phyloP scores from a whole-genome alignment of 2,329 filamentous ascomycete genomes.

The Hymenoscyphus repandus region DNA sequence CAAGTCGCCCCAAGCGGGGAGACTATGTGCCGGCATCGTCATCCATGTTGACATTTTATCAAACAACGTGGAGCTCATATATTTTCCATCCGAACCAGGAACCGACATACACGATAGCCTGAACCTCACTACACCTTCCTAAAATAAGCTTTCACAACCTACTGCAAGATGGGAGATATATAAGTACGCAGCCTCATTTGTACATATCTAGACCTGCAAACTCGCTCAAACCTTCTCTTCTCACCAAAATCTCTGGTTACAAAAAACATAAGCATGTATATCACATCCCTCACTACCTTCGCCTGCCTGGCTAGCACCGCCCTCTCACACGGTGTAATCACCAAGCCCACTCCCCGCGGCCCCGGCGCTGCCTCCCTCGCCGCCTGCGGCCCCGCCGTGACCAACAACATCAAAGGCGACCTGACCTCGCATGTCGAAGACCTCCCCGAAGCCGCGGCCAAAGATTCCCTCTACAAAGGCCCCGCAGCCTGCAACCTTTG shows the following conservation, averaged over 20 bases:
- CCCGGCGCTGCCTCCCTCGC: constrained; percentile 37
- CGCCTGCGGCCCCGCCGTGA: constrained; percentile 40
- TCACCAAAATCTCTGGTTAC: background rate
- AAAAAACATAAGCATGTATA: constrained; percentile 4
- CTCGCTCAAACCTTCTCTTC: background rate
- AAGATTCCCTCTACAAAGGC: constrained; percentile 22
- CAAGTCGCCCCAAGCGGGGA: no score
- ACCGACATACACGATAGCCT: background rate
- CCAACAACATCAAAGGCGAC: constrained; percentile 26
- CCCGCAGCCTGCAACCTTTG: constrained; percentile 34
- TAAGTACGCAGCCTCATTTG: background rate
- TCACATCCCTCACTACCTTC: background rate
- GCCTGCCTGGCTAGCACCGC: constrained; percentile 24
- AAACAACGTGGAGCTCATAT: background rate
- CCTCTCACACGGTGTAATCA: constrained; percentile 41
- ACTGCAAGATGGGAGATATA: background rate
- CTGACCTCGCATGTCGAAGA: constrained; percentile 29
- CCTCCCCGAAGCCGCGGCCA: constrained; percentile 32
- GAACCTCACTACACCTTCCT: background rate
- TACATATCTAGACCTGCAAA: background rate
- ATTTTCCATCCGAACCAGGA: background rate
- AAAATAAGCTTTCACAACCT: background rate
- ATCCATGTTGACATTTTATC: background rate
- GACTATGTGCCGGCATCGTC: no score
- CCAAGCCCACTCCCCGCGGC: constrained; percentile 35